Base-by-base conservation (phyloP, 768 basidiomycete genomes). In the Naganishia vaughanmartiniae region DNA sequence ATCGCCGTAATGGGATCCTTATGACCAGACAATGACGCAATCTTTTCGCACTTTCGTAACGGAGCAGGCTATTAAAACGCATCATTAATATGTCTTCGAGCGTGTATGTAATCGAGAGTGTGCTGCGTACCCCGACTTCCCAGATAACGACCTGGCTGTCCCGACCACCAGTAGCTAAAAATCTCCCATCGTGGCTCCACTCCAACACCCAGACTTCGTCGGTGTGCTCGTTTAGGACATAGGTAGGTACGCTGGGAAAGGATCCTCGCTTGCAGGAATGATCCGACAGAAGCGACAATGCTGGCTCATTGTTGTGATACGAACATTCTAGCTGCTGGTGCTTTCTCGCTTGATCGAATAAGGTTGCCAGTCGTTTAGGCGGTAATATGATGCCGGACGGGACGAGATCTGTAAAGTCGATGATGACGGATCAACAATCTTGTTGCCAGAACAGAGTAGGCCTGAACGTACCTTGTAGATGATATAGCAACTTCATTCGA, bases 151-250 rank as follows among this genome's bases (percentile, higher is more conserved):
- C 93, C 5, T 86, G 85, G 83, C 87, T 87, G 81, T 98, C 95
- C 80, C 87, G 91, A 68, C 93, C 90, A 45, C 90, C 90, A 73
- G 89, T 93, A 34, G 94, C 96, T 60, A 99, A 84, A 75, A 86
- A 88, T 58, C 82, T 81, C 1, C 96, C 96, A 78, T 89, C 88
- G 75, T 91, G 91, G 81, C 93, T 95, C 94, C 94, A 99, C 78
- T 89, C 90, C 70, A 98, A 81, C 77, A 90, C 88, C 94, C 95
- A 98, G 53, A 99, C 93, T 79, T 99, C 93, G 78, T 98, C 92
- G 14, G 84, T 86, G 81, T 97, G 95, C 34, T 89, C 91, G 54
- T 88, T 86, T 70, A 97, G 83, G 65, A 93, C 89, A 30, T 90
- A 89, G 3, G 92, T 93, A 15, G 91, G 93, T 30, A 89, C 84